Evolutionary conservation across 106 monocot genomes (phyloP).

Genomic region (Allium sativum): DNA sequence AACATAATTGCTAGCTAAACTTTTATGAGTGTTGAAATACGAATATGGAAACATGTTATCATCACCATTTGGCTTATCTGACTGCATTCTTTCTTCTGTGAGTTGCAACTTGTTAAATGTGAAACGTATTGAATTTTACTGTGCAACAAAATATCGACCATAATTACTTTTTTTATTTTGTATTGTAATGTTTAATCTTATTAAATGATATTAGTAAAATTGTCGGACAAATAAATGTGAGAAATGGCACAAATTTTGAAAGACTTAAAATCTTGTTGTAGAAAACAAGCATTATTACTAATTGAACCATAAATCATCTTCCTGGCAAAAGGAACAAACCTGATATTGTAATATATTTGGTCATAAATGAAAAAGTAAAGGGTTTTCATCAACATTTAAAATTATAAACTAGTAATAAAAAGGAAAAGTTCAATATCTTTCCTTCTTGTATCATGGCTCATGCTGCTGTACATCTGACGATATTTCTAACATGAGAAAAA

Average conservation of each 20-base stretch:
- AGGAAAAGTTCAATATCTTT: constrained; percentile 27
- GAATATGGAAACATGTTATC: constrained; percentile 20
- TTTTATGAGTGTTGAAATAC: constrained; percentile 42
- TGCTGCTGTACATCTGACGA: constrained; percentile 88
- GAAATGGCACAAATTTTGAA: background rate
- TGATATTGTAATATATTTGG: background rate
- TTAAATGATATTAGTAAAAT: too few relatives aligned
- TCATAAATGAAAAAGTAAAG: too few relatives aligned
- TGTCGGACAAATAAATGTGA: background rate
- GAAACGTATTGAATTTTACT: too few relatives aligned
- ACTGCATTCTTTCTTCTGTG: constrained; percentile 16
- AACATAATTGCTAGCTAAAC: constrained; percentile 24
- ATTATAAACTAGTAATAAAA: background rate
- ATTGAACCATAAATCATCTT: too few relatives aligned
- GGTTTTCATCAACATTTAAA: background rate
- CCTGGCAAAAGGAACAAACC: background rate
- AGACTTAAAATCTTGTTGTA: too few relatives aligned
- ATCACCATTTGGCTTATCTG: constrained; percentile 25
- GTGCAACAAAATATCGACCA: background rate
- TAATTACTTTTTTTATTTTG: background rate
- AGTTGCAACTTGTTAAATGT: background rate
- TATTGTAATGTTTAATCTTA: too few relatives aligned
- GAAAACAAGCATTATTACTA: too few relatives aligned
- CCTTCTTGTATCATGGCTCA: constrained; percentile 58
- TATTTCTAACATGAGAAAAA: constrained; percentile 4